phyloP scores from a whole-genome alignment of 768 basidiomycete genomes.

The Lactarius evosmus region DNA sequence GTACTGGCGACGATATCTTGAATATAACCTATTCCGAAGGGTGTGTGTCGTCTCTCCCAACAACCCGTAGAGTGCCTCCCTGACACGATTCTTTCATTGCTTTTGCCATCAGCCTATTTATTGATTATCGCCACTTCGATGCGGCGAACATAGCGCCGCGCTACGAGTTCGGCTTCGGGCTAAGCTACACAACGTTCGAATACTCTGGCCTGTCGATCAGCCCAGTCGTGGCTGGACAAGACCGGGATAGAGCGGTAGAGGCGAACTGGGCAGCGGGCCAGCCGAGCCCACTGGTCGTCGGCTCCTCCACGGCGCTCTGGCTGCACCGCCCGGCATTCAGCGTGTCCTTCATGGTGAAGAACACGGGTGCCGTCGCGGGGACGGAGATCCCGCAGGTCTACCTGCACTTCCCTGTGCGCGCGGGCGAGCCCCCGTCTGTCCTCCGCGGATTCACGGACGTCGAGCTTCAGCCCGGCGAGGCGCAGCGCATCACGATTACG shows the following conservation, averaged over 20 bases:
- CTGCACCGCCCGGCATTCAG: conserved; percentile 42
- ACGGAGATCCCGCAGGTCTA: conserved; percentile 43
- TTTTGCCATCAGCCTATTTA: conserved; percentile 13
- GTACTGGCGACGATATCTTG: conserved; percentile 2
- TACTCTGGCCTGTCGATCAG: conserved; percentile 48
- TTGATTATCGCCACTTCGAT: not conserved
- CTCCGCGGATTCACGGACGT: conserved; percentile 65
- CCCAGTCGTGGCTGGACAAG: conserved; percentile 36
- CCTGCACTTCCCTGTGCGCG: conserved; percentile 57
- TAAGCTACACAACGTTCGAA: not conserved
- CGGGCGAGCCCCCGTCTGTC: conserved; percentile 44
- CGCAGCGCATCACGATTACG: conserved; percentile 46
- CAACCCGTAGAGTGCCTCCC: not conserved
- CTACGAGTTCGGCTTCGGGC: not conserved
- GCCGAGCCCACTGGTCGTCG: conserved; percentile 50
- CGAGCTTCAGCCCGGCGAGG: conserved; percentile 47
- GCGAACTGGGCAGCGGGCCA: conserved; percentile 59
- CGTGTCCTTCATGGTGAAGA: conserved; percentile 61
- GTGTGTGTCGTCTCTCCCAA: conserved; percentile 30
- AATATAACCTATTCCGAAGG: conserved; percentile 28
- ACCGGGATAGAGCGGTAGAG: conserved; percentile 40
- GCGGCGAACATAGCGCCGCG: not conserved
- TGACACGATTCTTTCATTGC: conserved; percentile 29
- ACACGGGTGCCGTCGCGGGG: conserved; percentile 32
- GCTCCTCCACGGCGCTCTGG: conserved; percentile 49